Base-by-base conservation (phyloP, 129 eudicot species). In the Deinandra increscens region DNA sequence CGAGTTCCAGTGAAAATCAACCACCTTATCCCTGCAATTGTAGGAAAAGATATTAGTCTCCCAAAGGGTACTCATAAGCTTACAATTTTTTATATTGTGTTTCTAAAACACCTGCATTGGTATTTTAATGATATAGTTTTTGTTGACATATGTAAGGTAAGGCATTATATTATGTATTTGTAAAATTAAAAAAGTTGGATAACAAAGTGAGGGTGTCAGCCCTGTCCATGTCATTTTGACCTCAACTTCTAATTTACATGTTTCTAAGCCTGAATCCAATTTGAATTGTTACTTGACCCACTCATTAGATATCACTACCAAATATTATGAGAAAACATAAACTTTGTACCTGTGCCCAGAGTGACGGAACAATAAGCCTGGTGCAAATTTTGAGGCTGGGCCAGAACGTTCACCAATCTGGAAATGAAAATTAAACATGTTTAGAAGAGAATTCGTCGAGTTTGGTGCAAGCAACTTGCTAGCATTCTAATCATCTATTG, bases 1-100 rank as follows among this genome's bases (percentile, higher is more conserved):
- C 29, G 89, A 75, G 71, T 92, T 92, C 88, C 88, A 92, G 74
- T 92, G 91, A 66, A 91, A 88, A 67, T 91, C 97, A 23, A 91
- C 97, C 46, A 91, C 93, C 79, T 91, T 88, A 66, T 85, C 97
- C 86, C 96, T 91, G 71, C 60, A 73, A 23, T 29, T 5, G 1
- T 36, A 14, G 29, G 17, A 41, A 22, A 51, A 5, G 9, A 36
- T 4, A 46, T 5, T 9, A 10, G 7, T n/a, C 22, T 18, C 66
- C 20, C 22, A n/a, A 15, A 9, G 20, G 20, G 54, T n/a, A n/a
- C n/a, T 15, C 20, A 46, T 14, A n/a, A 0, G 19, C 54, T 15
- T n/a, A n/a, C 7, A 5, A 5, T 26, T n/a, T 44, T 5, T n/a
- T 46, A n/a, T 46, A 46, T 46, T 50, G 22, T 34, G 10, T 69